Evolutionary conservation across 352 stramenopile genomes (phyloP).

Genomic region (Salisapilia sapeloensis): DNA sequence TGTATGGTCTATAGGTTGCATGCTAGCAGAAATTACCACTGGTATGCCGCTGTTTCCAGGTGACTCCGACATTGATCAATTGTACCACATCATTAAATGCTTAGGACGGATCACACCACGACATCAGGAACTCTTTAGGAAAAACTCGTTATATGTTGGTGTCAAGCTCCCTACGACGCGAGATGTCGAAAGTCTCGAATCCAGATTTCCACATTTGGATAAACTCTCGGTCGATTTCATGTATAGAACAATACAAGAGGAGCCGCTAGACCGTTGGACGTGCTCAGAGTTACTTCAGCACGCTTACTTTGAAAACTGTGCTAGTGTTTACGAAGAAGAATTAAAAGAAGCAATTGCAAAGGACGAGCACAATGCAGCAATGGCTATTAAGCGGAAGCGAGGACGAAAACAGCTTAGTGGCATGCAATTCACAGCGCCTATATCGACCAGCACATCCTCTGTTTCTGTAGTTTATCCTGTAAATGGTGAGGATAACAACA

Average conservation of each 20-base stretch:
- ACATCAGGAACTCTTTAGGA: conserved; percentile 68
- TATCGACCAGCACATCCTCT: too few relatives aligned
- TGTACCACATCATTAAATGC: conserved; percentile 76
- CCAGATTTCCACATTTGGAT: conserved; percentile 50
- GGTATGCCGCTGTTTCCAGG: conserved; percentile 92
- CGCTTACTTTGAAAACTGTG: conserved; percentile 42
- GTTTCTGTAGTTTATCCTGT: too few relatives aligned
- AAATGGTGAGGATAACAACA: too few relatives aligned
- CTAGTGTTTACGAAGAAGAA: conserved; percentile 39
- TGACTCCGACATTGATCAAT: conserved; percentile 92
- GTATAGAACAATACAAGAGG: conserved; percentile 51
- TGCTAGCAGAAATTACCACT: conserved; percentile 92
- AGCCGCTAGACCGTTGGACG: conserved; percentile 66
- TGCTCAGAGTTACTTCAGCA: conserved; percentile 59
- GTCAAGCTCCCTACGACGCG: conserved; percentile 49
- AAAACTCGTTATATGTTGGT: conserved; percentile 66
- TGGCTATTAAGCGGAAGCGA: too few relatives aligned
- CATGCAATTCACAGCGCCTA: too few relatives aligned
- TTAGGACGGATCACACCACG: conserved; percentile 47
- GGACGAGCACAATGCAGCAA: too few relatives aligned
- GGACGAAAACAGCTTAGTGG: too few relatives aligned
- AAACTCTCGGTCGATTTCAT: conserved; percentile 50
- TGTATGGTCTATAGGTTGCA: conserved; percentile 94
- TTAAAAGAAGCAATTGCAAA: conserved; percentile 50
- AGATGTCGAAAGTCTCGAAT: conserved; percentile 36